Base-by-base conservation (phyloP, 805 yeast species). In the Ogataea polymorpha region DNA sequence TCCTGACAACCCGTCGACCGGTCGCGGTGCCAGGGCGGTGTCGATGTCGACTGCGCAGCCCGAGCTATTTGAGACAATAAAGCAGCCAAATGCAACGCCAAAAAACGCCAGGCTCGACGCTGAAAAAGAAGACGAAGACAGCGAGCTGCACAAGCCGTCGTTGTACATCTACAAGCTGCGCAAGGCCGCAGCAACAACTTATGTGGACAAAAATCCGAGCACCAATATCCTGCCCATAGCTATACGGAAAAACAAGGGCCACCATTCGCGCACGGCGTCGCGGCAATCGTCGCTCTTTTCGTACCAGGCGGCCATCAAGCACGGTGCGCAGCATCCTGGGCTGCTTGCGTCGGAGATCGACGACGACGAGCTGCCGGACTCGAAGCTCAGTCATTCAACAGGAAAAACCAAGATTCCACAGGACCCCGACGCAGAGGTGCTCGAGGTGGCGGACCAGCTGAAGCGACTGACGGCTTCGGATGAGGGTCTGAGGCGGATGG, bases 261-360 rank as follows among this genome's bases (percentile, higher is more conserved):
- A 35, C 47, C 58, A 59, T 46, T 48, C 48, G 47, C 43, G 62
- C 52, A 45, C 67, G 51, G 20, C 59, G 10, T 57, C 62, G 7
- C 45, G 53, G 20, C 58, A 54, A 38, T 48, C 56, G 9, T 42
- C 51, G 13, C 20, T 33, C 11, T 45, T 38, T 50, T 51, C 70
- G 42, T 50, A 44, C 27, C 48, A 61, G 42, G 58, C 63, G 16
- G 82, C 78, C 41, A 65, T 79, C 56, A 80, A 77, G 53, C 84
- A 80, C 55, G 83, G 84, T 5, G 72, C 78, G 39, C 85, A 84
- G 18, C 71, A 87, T 33, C 70, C 83, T 48, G 70, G 93, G 35
- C 68, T 84, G 62, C 66, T 85, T 45, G 91, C 90, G 2, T 75
- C 83, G 17, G 93, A 84, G 58, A 80, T 84, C 26, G 90, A 82